Base-by-base conservation (phyloP, 2,329 filamentous ascomycete species). In the Cladosporium sp. region DNA sequence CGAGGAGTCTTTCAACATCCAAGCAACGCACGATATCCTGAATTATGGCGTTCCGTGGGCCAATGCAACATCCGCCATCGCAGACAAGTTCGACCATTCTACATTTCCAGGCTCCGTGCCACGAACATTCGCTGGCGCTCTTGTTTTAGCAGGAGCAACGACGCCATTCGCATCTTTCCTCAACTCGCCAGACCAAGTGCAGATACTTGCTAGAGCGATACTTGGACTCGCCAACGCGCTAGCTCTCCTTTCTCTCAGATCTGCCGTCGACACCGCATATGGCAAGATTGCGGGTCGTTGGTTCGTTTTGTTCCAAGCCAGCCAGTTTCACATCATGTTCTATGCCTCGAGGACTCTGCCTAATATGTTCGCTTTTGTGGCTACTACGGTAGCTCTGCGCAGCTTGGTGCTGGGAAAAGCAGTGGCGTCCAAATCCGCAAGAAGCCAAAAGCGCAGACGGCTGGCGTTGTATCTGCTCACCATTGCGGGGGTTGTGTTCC, bases 1-100 rank as follows among this genome's bases (percentile, higher is more conserved):
- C 67, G 95, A 99, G 78, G 95, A 99, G 79, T 98, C 94, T 0
- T 98, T 99, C 86, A 97, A 97, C 78, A 88, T 98, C 66, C 95
- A 99, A 78, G 95, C 95, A 6, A 86, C 89, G 3, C 95, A 98
- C 78, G 95, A 99, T 77, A 90, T 99, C 41, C 79, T 97, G 67
- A 85, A 86, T 44, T 92, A 95, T 76, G 93, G 93, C 28, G 87
- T 92, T 1, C 92, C 92, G 0, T 72, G 71, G 51, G 60, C 67
- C 30, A 74, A 78, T 67, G 67, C 70, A 6, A 68, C 74, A 0
- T 67, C 69, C 21, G 68, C 72, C 30, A 67, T 78, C 30, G 84
- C 82, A 1, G 76, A 79, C 24, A 82, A 89, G 71, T 99, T 96
- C 81, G 95, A 99, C 77, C 95, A 99, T 82, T 88, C 95, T 73